Percentiles rank a stretch among this genome's conserved stretches.
These are phyloP conservation scores for Thalassiosira profunda DNA, from an alignment of 108 stramenopile genomes.

Conservation along the genomic window DNA sequence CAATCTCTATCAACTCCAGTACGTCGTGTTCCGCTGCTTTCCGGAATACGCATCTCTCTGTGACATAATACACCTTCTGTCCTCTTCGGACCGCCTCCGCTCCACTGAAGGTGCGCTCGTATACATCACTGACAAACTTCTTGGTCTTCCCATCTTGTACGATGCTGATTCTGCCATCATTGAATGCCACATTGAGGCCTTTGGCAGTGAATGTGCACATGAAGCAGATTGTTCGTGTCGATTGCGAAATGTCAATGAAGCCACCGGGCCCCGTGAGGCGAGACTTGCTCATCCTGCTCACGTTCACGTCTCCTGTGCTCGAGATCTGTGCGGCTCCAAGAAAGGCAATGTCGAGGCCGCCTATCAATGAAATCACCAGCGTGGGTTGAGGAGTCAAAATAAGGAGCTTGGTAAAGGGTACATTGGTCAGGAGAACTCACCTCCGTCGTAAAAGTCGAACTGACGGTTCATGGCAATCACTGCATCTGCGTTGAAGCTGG, in stretches of 20 bases:
- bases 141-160: slow-evolving; percentile 65
- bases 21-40: slow-evolving; percentile 54
- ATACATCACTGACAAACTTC: slow-evolving; percentile 74
- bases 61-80: slow-evolving; percentile 80
- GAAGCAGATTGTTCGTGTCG: slow-evolving; percentile 64
- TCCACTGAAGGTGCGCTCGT: slow-evolving; percentile 76
- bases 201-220: slow-evolving; percentile 74
- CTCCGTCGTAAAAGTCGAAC: slow-evolving; percentile 85
- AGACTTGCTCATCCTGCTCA: slow-evolving; percentile 66
- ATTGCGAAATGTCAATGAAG: slow-evolving; percentile 84
- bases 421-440: too few relatives aligned
- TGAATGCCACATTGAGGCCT: slow-evolving; percentile 58
- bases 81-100: slow-evolving; percentile 72
- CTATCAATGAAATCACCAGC: too few relatives aligned
- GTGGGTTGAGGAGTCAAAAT: too few relatives aligned
- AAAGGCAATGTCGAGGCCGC: slow-evolving; percentile 70
- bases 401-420: too few relatives aligned
- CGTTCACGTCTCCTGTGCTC: slow-evolving; percentile 78
- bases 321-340: slow-evolving; percentile 76
- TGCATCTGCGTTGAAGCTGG: slow-evolving; percentile 69
- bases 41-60: slow-evolving; percentile 84
- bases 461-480: slow-evolving; percentile 82
- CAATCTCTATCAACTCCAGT: slow-evolving; percentile 83
- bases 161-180: slow-evolving; percentile 59
- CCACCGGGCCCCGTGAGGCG: slow-evolving; percentile 84